phyloP scores from a whole-genome alignment of 305 asterid genomes.

The Plantago lanceolata region DNA sequence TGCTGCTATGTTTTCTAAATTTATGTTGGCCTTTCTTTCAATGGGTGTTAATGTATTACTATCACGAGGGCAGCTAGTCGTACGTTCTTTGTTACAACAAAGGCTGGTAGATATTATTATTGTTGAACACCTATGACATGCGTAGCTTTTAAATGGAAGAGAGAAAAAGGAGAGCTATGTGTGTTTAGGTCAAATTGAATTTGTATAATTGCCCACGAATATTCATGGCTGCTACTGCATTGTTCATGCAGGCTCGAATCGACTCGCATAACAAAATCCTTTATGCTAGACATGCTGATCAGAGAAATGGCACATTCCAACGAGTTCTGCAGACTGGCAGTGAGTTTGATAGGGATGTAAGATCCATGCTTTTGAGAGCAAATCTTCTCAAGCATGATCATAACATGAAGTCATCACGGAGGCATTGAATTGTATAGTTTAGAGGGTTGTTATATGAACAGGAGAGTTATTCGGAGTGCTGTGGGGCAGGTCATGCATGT shows the following conservation, averaged over 20 bases:
- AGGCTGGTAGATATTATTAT: neutral
- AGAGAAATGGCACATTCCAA: constrained; percentile 90
- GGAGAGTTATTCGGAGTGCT: constrained; percentile 5
- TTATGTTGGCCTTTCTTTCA: neutral
- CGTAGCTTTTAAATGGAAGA: too few relatives aligned
- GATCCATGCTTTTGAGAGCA: constrained; percentile 84
- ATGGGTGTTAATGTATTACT: neutral
- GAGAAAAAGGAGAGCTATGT: too few relatives aligned
- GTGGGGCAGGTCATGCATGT: neutral
- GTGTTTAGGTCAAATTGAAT: too few relatives aligned
- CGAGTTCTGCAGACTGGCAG: constrained; percentile 72
- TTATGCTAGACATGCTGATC: constrained; percentile 92
- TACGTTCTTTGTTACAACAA: too few relatives aligned
- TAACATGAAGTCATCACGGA: constrained; percentile 45
- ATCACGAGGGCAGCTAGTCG: too few relatives aligned
- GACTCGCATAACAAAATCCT: constrained; percentile 92
- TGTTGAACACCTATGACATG: neutral
- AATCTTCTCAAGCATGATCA: constrained; percentile 74
- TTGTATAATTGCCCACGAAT: too few relatives aligned
- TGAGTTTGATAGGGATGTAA: constrained; percentile 74
- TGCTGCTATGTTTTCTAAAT: neutral
- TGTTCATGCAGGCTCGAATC: constrained; percentile 71
- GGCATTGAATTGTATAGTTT: constrained; percentile 34
- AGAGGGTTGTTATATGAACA: constrained; percentile 10
- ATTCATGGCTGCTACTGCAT: constrained; percentile 6